These are phyloP conservation scores for Albifimbria verrucaria DNA, from an alignment of 2,329 filamentous ascomycete species.

Conservation along the genomic window DNA sequence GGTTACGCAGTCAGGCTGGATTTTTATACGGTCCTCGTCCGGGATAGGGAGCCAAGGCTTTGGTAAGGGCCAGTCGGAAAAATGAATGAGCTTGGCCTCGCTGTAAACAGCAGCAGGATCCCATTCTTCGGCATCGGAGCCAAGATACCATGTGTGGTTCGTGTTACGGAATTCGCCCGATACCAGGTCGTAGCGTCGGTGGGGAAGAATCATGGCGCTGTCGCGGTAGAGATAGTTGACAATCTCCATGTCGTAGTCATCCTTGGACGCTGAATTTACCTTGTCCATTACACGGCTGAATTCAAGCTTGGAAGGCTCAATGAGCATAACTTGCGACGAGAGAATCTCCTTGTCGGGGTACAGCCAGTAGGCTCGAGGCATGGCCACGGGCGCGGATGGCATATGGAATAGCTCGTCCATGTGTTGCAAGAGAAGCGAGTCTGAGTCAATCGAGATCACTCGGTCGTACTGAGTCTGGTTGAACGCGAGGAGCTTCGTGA, in stretches of 20 bases:
- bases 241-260: constrained; percentile 64
- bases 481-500: constrained; percentile 67
- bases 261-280: constrained; percentile 17
- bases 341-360: constrained; percentile 50
- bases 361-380: constrained; percentile 71
- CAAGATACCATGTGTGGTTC: constrained; percentile 42
- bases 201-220: constrained; percentile 59
- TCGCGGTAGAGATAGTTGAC: constrained; percentile 60
- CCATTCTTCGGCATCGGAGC: constrained; percentile 48
- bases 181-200: constrained; percentile 59
- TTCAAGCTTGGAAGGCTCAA: constrained; percentile 54
- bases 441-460: constrained; percentile 55
- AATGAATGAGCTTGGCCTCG: constrained; percentile 66
- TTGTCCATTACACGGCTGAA: constrained; percentile 33
- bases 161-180: constrained; percentile 58
- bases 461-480: constrained; percentile 58
- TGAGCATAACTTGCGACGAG: constrained; percentile 55
- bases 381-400: constrained; percentile 57
- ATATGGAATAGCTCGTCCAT: constrained; percentile 72
- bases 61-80: constrained; percentile 68
- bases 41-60: constrained; percentile 46
- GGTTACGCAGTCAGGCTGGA: constrained; percentile 26
- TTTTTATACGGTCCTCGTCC: constrained; percentile 4
- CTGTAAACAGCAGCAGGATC: constrained; percentile 48
- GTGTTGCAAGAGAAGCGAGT: constrained; percentile 57